phyloP scores from a whole-genome alignment of 306 rosid genomes.

The Cucurbita argyrosperma region DNA sequence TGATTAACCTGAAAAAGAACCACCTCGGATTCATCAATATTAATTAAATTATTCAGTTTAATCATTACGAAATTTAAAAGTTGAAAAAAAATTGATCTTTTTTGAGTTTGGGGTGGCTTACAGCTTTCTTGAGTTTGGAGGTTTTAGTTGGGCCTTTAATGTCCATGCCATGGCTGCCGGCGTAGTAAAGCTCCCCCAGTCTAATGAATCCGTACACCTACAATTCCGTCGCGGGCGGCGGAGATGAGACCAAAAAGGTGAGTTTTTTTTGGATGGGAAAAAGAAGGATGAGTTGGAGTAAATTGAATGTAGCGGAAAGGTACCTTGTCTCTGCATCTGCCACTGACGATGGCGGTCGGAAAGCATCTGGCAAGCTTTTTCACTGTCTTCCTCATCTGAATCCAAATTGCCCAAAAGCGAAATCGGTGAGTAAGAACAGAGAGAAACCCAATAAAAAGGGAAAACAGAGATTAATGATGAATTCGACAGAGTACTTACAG shows the following conservation, averaged over 20 bases:
- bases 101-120: constrained; percentile 18
- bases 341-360: constrained; percentile 89
- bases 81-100: neutral
- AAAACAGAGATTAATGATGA: neutral
- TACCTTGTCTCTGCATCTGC: constrained; percentile 94
- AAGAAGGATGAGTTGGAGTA: neutral
- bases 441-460: neutral
- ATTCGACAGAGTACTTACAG: constrained; percentile 24
- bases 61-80: neutral
- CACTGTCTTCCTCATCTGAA: constrained; percentile 85
- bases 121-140: constrained; percentile 45
- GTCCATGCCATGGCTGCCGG: constrained; percentile 99
- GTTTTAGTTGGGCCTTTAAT: constrained; percentile 77
- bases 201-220: constrained; percentile 71
- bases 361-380: constrained; percentile 60
- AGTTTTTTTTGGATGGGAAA: neutral
- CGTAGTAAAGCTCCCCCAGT: constrained; percentile 79
- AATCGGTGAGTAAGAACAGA: neutral
- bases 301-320: neutral
- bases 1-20: constrained; percentile 34
- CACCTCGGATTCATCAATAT: neutral
- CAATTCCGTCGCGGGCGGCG: neutral
- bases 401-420: neutral
- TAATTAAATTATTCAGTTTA: neutral
- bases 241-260: neutral